Base-by-base conservation (phyloP, 768 basidiomycete genomes). In the Leccinum disarticulatum region DNA sequence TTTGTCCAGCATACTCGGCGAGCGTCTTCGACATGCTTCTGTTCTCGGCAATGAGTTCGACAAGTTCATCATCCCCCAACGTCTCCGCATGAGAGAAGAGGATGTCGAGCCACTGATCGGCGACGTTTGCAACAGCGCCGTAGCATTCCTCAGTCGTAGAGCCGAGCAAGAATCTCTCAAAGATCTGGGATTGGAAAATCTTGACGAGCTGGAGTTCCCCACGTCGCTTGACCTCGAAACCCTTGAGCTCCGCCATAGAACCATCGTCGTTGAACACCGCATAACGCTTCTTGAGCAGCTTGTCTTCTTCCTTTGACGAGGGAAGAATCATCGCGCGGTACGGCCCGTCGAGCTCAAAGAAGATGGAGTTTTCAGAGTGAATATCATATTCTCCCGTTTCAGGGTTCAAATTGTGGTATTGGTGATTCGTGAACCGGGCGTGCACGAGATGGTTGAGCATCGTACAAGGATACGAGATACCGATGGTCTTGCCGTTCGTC, bases 261-360 rank as follows among this genome's bases (percentile, higher is more conserved):
- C 96, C 95, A 67, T 99, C 96, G 62, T 95, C 93, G 67, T 98
- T 96, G 79, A 98, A 98, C 9, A 99, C 97, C 6, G 97, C 97
- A 67, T 98, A 99, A 53, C 97, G 90, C 75, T 99, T 99, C 80
- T 99, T 99, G 67, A 99, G 77, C 57, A 99, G 73, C 71, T 98
- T 99, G 73, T 98, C 97, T 74, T 99, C 97, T 75, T 99, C 97
- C 72, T 99, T 99, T 1, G 97, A 98, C 1, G 95, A 96, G 2
- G 97, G 97, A 13, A 99, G 82, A 67, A 98, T 98, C 97, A 99
- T 98, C 6, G 97, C 97, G 64, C 87, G 93, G 79, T 98, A 99
- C 1, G 97, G 97, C 2, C 97, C 97, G 66, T 99, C 96, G 60
- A 99, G 82, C 74, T 99, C 96, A 77, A 99, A 98, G 80, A 98